A percentile compares a stretch with the other conserved stretches of the same genome.
Conservation (phyloP, 2,329 filamentous ascomycete genomes). For the Colletotrichum gloeosporioides region DNA sequence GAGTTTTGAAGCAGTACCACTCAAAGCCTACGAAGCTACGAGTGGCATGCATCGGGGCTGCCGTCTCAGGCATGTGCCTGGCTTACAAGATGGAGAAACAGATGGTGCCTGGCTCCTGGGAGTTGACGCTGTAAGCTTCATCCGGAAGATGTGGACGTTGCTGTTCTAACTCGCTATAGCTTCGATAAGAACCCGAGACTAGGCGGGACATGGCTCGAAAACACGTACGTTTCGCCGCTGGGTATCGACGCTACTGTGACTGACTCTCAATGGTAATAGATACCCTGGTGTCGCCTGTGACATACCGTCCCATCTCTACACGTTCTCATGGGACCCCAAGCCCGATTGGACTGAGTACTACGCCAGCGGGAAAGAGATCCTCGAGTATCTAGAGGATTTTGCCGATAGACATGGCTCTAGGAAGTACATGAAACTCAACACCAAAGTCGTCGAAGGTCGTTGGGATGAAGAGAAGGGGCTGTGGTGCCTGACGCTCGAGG, state of each 20-base stretch:
- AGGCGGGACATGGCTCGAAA: slow-evolving; percentile 32
- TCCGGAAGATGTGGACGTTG: neutral
- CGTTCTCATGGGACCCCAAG: slow-evolving; percentile 30
- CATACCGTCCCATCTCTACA: slow-evolving; percentile 22
- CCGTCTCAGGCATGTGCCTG: slow-evolving; percentile 31
- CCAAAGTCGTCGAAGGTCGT: slow-evolving; percentile 42
- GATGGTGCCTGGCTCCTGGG: slow-evolving; percentile 32
- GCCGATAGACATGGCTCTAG: slow-evolving; percentile 35
- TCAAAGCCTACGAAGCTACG: slow-evolving; percentile 39
- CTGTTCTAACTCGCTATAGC: neutral
- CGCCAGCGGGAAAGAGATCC: slow-evolving; percentile 29
- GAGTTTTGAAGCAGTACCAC: slow-evolving; percentile 35
- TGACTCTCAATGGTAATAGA: neutral
- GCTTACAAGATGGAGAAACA: slow-evolving; percentile 35
- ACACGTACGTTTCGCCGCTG: slow-evolving; percentile 21
- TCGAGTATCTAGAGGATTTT: slow-evolving; percentile 36
- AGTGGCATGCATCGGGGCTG: slow-evolving; percentile 34
- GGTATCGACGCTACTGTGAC: neutral
- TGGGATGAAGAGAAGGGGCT: slow-evolving; percentile 48
- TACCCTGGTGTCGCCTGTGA: slow-evolving; percentile 25
- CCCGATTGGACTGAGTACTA: slow-evolving; percentile 35
- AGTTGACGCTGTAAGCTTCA: slow-evolving; percentile 27
- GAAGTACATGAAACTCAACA: slow-evolving; percentile 48
- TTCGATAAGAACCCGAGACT: slow-evolving; percentile 37
- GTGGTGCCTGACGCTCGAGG: slow-evolving; percentile 38